Percentiles rank a stretch among this genome's conserved stretches.
Conservation (phyloP, 2,329 filamentous ascomycete genomes). For the Aspergillus flavus region DNA sequence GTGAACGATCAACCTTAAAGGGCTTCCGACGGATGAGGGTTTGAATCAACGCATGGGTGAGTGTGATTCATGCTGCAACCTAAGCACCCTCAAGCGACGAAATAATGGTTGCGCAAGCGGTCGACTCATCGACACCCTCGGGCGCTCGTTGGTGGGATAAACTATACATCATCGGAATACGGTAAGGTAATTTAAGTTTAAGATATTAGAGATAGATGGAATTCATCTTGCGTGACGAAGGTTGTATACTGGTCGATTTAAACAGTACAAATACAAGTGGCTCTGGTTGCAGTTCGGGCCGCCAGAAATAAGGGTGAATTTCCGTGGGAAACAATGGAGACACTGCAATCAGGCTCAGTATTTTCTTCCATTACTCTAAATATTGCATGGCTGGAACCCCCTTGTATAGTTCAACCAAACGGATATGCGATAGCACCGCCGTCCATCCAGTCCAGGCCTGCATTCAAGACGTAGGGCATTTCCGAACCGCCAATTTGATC, state of each 20-base stretch:
- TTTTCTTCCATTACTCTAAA: background rate
- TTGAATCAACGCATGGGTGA: fast-evolving
- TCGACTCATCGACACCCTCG: fast-evolving
- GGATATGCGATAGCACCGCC: background rate
- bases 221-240: background rate
- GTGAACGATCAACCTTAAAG: background rate
- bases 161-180: background rate
- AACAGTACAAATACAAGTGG: background rate
- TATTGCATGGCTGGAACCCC: background rate
- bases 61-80: background rate
- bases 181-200: background rate
- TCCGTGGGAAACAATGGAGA: background rate
- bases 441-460: background rate
- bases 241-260: background rate
- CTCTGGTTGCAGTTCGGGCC: too few species aligned
- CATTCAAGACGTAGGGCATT: background rate
- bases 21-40: background rate
- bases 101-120: background rate
- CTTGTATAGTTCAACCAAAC: background rate
- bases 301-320: background rate
- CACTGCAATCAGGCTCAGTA: background rate
- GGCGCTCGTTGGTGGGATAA: background rate
- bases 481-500: background rate
- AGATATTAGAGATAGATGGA: background rate
- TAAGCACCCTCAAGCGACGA: background rate